Base-by-base conservation (phyloP, 148 eudicot species). In the Silene latifolia region DNA sequence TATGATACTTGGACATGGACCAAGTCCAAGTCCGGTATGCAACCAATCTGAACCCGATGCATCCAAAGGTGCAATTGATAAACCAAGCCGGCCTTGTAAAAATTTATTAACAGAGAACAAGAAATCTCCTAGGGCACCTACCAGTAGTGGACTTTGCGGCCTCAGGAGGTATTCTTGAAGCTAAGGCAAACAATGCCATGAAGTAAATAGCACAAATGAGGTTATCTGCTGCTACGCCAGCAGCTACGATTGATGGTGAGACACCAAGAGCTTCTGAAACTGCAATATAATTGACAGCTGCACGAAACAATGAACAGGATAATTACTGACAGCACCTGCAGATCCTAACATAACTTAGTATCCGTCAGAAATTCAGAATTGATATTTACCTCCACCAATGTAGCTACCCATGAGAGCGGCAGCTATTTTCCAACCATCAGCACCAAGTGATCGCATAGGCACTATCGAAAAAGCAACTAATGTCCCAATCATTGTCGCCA, bases 151-250 rank as follows among this genome's bases (percentile, higher is more conserved):
- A 62, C 29, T 81, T 70, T 72, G 86, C 77, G 66, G 76, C 61
- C 84, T 91, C 93, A 0, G 88, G 71, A 68, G 95, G 89, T 51
- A 83, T 83, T 82, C 81, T 89, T 53, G 98, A 86, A 56, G 93
- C 98, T 54, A 93, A 70, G 51, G 93, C 90, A 78, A 91, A 91
- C 71, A 91, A 80, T 56, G 87, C 64, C 86, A 88, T 80, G 47
- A 89, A 93, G 83, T 91, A 91, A 60, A 87, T 61, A 24, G 98
- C 97, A 79, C 95, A 91, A 63, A 93, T 88, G 48, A 93, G 91
- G 85, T 93, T 93, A 73, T 89, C 98, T 63, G 93, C 98, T 71
- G 98, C 98, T 74, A 91, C 85, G 51, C 98, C 98, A 63, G 97
- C 97, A 42, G 95, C 91, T 74, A 93, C 74, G 71, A 89, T 89